phyloP scores from a whole-genome alignment of 495 filamentous ascomycete genomes.

The Neohortaea acidophila region DNA sequence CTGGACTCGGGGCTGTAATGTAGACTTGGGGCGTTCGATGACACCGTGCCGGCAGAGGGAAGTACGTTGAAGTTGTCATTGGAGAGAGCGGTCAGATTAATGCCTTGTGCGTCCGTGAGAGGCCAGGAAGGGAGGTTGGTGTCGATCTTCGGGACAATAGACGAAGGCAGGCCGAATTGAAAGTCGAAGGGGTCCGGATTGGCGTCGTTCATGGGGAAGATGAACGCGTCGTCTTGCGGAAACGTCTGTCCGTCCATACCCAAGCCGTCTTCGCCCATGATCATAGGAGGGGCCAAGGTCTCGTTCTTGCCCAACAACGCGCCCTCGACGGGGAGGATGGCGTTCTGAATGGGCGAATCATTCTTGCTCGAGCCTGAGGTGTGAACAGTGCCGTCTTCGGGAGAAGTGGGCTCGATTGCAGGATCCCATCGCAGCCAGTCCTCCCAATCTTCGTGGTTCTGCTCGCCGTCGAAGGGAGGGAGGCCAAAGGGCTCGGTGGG shows the following conservation, averaged over 20 bases:
- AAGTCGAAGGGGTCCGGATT: slow-evolving; percentile 11
- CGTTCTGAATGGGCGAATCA: slow-evolving; percentile 15
- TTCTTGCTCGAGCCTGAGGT: slow-evolving; percentile 19
- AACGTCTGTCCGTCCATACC: slow-evolving; percentile 1
- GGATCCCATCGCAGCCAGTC: slow-evolving; percentile 26
- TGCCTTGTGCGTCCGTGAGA: slow-evolving; percentile 7
- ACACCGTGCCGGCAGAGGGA: slow-evolving; percentile 4
- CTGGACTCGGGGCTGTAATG: slow-evolving; percentile 22
- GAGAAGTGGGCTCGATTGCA: slow-evolving; percentile 4
- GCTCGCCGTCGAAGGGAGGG: not conserved
- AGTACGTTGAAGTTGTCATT: slow-evolving; percentile 8
- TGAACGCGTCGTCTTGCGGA: slow-evolving; percentile 3
- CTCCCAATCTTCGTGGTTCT: slow-evolving; percentile 20
- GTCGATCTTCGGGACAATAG: slow-evolving; percentile 5
- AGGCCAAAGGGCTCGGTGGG: not conserved
- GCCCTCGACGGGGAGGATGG: slow-evolving; percentile 2
- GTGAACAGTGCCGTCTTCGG: slow-evolving; percentile 11
- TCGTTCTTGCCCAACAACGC: slow-evolving; percentile 9
- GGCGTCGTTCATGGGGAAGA: slow-evolving; percentile 4
- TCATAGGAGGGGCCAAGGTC: slow-evolving; percentile 10
- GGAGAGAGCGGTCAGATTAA: slow-evolving; percentile 17
- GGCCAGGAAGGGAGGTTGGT: slow-evolving; percentile 5
- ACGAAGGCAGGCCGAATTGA: not conserved
- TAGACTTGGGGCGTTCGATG: slow-evolving; percentile 20
- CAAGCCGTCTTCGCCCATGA: slow-evolving; percentile 13